These are phyloP conservation scores for Stipa capillata DNA, from an alignment of 176 grass and related monocot genomes.

Conservation along the genomic window DNA sequence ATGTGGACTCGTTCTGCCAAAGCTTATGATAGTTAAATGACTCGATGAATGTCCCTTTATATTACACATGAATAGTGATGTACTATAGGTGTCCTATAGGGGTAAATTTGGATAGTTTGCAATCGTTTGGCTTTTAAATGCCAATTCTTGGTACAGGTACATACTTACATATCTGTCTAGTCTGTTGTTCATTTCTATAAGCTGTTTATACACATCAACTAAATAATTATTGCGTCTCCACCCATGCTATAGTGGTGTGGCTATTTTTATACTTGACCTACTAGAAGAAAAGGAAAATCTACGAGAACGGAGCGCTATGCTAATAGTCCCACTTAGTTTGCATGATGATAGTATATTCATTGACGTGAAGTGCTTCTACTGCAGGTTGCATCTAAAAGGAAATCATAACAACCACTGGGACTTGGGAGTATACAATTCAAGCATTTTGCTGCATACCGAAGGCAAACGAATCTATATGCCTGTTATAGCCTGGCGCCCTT, in stretches of 20 bases:
- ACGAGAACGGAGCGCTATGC: slow-evolving; percentile 19
- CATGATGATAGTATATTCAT: slow-evolving; percentile 6
- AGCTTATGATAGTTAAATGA: slow-evolving; percentile 16
- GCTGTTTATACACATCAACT: slow-evolving; percentile 25
- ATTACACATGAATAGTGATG: slow-evolving; percentile 6
- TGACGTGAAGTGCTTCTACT: too few species aligned
- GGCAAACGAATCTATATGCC: neutral
- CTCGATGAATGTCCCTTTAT: neutral
- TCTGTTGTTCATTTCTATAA: neutral
- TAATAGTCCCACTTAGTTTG: slow-evolving; percentile 33
- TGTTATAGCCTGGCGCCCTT: slow-evolving; percentile 26
- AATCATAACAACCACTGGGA: neutral
- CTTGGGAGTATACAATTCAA: neutral
- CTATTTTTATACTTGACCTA: slow-evolving; percentile 68
- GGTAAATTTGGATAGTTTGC: neutral
- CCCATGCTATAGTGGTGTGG: too few species aligned
- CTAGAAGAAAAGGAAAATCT: slow-evolving; percentile 51
- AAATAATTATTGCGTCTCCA: slow-evolving; percentile 42
- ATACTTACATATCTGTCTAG: too few species aligned
- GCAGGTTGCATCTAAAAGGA: neutral
- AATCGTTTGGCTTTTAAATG: neutral
- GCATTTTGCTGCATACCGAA: slow-evolving; percentile 17
- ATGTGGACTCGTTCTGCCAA: neutral
- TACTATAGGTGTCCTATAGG: neutral
- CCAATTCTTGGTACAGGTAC: neutral